Evolutionary conservation across 805 yeast species (phyloP), one percentile per base, ranked within the genome.

Genomic region (Ogataea nakhonphanomensis): DNA sequence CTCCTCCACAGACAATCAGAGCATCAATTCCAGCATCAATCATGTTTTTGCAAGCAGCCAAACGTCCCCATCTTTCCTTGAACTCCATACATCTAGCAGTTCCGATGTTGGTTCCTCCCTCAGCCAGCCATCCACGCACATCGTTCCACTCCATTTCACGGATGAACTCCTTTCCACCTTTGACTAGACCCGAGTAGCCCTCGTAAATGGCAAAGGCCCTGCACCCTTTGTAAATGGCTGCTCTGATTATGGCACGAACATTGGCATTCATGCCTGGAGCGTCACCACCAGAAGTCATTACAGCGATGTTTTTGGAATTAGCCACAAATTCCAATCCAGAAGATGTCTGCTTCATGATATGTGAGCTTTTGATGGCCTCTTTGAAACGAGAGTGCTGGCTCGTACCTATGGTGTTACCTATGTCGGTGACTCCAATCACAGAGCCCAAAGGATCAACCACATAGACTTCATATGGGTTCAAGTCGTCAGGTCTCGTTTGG

Each of bases 371-470:
- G 5, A 24, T 37, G 7, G 31, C 37, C 25, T 41, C 44, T 21
- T 33, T 37, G 20, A 35, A 45, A 41, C 53, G 46, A 7, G 55
- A 39, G 11, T 23, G 23, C 27, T 45, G 25, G 14, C 47, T 53
- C n/a, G 58, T 45, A 3, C 63, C 67, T 37, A 79, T 67, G 7
- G 88, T 76, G 49, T 82, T 80, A 17, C 57, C 57, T 24, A 74
- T 65, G 2, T 81, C 68, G 14, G 95, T 79, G 65, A 90, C 88
- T 4, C 96, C 97, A 33, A 90, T 60, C 22, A 89, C 61, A 51
- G 78, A 76, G 13, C 96, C 96, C 48, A 89, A 66, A 7, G 98
- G 97, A 60, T 91, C 97, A 20, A 84, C 58, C 7, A 79, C 74
- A 61, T 82, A 87, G 6, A 84, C 67, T 61, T 87, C 95, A 50